A percentile compares a stretch with the other conserved stretches of the same genome.
Conservation (phyloP, 2,329 filamentous ascomycete species). For the Hawksworthiomyces lignivorus region DNA sequence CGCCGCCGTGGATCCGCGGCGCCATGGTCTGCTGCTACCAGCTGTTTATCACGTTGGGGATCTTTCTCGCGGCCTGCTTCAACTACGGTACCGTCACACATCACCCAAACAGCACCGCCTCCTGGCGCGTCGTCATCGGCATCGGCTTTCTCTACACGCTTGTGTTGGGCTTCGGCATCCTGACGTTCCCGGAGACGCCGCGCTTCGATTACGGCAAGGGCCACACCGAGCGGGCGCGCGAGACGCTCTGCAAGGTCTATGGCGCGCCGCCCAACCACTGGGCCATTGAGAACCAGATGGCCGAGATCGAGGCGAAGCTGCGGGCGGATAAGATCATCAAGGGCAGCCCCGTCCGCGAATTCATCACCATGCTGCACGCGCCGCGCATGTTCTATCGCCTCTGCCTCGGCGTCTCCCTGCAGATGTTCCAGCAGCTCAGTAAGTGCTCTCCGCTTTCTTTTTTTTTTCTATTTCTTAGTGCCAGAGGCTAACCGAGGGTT, state of each 20-base stretch:
- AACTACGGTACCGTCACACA: constrained; percentile 44
- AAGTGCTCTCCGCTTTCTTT: neutral
- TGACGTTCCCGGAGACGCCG: constrained; percentile 49
- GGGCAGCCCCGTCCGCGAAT: constrained; percentile 37
- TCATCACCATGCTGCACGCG: constrained; percentile 52
- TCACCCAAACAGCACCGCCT: constrained; percentile 28
- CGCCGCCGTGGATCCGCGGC: constrained; percentile 55
- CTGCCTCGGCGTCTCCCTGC: constrained; percentile 53
- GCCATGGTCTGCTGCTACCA: constrained; percentile 64
- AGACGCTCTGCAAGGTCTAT: constrained; percentile 10
- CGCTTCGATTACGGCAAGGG: constrained; percentile 27
- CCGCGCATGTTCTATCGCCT: constrained; percentile 59
- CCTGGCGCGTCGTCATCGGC: constrained; percentile 57
- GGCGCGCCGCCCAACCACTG: constrained; percentile 11
- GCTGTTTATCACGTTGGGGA: constrained; percentile 65
- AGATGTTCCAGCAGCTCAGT: constrained; percentile 60
- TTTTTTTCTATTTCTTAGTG: neutral
- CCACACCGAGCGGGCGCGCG: constrained; percentile 8
- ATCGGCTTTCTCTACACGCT: constrained; percentile 46
- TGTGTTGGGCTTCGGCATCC: constrained; percentile 44
- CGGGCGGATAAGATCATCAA: constrained; percentile 30
- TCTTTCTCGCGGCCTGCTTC: constrained; percentile 42
- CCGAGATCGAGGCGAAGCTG: constrained; percentile 21
- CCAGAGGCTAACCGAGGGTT: no score
- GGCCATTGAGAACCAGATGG: constrained; percentile 11